phyloP scores from a whole-genome alignment of 805 yeast genomes.

The Peterozyma xylosa region DNA sequence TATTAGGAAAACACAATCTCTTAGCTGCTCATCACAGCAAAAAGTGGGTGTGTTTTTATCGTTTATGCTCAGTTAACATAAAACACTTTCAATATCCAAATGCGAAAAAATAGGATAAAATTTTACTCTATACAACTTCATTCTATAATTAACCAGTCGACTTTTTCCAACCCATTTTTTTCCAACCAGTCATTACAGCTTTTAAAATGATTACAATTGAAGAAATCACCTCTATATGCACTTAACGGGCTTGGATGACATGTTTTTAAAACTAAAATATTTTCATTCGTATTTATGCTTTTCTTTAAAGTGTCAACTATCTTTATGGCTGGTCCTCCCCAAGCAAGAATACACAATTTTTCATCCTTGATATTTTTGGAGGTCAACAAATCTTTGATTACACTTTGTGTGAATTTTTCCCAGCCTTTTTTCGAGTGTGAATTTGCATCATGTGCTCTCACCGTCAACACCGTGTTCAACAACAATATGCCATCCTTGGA shows the following conservation, averaged over 20 bases:
- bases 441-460: constrained; percentile 86
- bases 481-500: constrained; percentile 80
- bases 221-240: constrained; percentile 75
- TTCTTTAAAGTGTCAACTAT: constrained; percentile 21
- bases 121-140: too few relatives aligned
- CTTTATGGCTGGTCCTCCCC: constrained; percentile 39
- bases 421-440: constrained; percentile 90
- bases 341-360: constrained; percentile 70
- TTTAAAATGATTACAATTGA: constrained; percentile 66
- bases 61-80: too few relatives aligned
- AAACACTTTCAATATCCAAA: too few relatives aligned
- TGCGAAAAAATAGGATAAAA: too few relatives aligned
- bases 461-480: constrained; percentile 85
- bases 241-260: constrained; percentile 96
- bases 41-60: too few relatives aligned
- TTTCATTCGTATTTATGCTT: constrained; percentile 24
- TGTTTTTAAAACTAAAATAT: constrained; percentile 44
- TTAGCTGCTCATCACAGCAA: too few relatives aligned
- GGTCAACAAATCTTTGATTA: constrained; percentile 43
- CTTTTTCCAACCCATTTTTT: constrained; percentile 14
- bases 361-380: constrained; percentile 32
- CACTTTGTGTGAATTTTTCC: constrained; percentile 82
- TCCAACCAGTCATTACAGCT: constrained; percentile 74
- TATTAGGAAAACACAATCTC: too few relatives aligned
- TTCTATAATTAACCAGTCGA: too few relatives aligned